Conservation (phyloP, 495 filamentous ascomycete species). For the Pyrenula aspistea region DNA sequence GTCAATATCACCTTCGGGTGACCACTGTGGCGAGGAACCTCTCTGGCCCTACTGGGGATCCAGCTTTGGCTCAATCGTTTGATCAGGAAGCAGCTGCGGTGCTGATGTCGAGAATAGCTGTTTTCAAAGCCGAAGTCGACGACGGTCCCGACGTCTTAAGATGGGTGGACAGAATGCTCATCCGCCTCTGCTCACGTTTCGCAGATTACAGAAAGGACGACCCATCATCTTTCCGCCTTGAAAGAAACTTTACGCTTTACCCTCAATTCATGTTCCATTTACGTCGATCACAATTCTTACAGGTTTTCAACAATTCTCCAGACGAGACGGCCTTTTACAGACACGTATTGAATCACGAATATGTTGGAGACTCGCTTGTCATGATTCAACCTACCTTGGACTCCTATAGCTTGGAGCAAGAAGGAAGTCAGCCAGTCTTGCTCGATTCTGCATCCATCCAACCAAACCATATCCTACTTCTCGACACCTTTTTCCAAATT, state of each 20-base stretch:
- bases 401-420: slow-evolving; percentile 92
- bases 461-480: slow-evolving; percentile 81
- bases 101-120: slow-evolving; percentile 95
- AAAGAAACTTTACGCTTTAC: slow-evolving; percentile 99
- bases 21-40: slow-evolving; percentile 88
- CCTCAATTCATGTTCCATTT: slow-evolving; percentile 99
- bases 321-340: slow-evolving; percentile 98
- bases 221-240: slow-evolving; percentile 90
- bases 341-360: slow-evolving; percentile 94
- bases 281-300: slow-evolving; percentile 90
- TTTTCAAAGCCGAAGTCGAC: slow-evolving; percentile 98
- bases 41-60: slow-evolving; percentile 90
- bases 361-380: slow-evolving; percentile 90
- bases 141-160: slow-evolving; percentile 97
- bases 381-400: slow-evolving; percentile 99
- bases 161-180: slow-evolving; percentile 99
- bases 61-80: slow-evolving; percentile 94
- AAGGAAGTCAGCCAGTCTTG: slow-evolving; percentile 79
- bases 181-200: slow-evolving; percentile 89
- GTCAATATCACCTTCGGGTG: slow-evolving; percentile 89
- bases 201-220: slow-evolving; percentile 99
- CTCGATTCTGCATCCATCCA: slow-evolving; percentile 95
- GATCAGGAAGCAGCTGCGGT: slow-evolving; percentile 98
- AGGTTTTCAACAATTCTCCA: slow-evolving; percentile 99
- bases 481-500: slow-evolving; percentile 99